Evolutionary conservation across 176 grass and related monocot genomes (phyloP), one percentile per base, ranked within the genome.

Genomic region (Avena insularis): DNA sequence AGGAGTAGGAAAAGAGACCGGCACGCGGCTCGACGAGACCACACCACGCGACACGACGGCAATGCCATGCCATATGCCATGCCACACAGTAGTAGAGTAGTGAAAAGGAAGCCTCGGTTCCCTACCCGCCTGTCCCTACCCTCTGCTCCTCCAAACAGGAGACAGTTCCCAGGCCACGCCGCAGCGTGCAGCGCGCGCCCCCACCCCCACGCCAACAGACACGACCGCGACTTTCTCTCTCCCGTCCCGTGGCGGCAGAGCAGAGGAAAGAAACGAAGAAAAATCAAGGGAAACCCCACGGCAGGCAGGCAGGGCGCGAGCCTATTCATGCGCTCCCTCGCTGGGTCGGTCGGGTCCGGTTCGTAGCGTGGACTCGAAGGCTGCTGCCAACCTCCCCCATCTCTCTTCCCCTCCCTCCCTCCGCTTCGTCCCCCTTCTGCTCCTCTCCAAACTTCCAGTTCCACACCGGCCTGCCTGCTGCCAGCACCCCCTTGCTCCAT

Each of bases 321-420:
- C 50, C 63, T 6, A 38, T 67, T 74, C 33, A 35, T 35, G 2
- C 48, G 66, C 14, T 25, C 47, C 7, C 14, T 55, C 71, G 53
- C 10, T 12, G 10, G 50, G 20, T 73, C 82, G 82, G 29, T 59
- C 74, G 33, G 80, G 72, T 86, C 27, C 63, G 80, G 72, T 86
- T 38, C 63, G 77, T 85, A 48, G 77, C 92, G 90, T 94, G 63
- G 78, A 83, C 82, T 79, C 38, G 62, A 92, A 92, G 90, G 48
- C 72, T 53, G 55, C 17, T 8, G 13, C 51, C 55, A 58, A 20
- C 17, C 17, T 58, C 15, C 53, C 12, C 17, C 55, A 17, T 10
- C 17, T 2, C 56, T 20, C 55, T 6, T 8, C 10, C 2, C 48
- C 54, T 71, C 12, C 66, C 5, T 6, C 2, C 48, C 54, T 71